A percentile compares a stretch with the other conserved stretches of the same genome.
Conservation (phyloP, 805 yeast genomes). For the Kluyveromyces starmeri region DNA sequence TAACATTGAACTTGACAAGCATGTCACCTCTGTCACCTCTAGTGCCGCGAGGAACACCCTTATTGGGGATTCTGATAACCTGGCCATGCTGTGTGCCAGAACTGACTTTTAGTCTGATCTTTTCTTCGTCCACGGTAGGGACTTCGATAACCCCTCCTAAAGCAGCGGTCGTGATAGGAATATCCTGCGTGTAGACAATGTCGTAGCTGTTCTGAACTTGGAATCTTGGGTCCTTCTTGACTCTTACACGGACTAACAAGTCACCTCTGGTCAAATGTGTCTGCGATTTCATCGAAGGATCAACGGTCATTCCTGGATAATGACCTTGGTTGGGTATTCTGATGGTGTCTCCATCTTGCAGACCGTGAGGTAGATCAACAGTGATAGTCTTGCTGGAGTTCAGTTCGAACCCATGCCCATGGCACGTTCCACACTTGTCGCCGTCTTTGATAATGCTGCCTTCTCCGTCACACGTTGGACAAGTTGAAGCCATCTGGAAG, state of each 20-base stretch:
- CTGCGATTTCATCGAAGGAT: conserved; percentile 38
- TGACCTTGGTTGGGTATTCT: conserved; percentile 87
- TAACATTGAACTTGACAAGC: conserved; percentile 64
- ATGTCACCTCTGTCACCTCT: conserved; percentile 66
- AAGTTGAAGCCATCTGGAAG: conserved; percentile 93
- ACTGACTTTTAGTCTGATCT: conserved; percentile 69
- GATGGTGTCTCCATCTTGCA: conserved; percentile 76
- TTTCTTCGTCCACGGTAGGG: conserved; percentile 83
- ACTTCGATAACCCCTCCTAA: conserved; percentile 84
- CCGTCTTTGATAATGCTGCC: conserved; percentile 66
- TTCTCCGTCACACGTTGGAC: conserved; percentile 77
- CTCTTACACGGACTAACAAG: conserved; percentile 70
- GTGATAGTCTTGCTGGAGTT: conserved; percentile 60
- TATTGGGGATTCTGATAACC: conserved; percentile 65
- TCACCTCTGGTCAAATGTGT: conserved; percentile 75
- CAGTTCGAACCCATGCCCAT: conserved; percentile 74
- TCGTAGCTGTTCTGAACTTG: conserved; percentile 52
- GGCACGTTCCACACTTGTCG: conserved; percentile 73
- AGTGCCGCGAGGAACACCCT: conserved; percentile 70
- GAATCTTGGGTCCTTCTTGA: conserved; percentile 65
- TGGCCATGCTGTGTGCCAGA: conserved; percentile 78
- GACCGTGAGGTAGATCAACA: conserved; percentile 82
- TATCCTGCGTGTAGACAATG: conserved; percentile 53
- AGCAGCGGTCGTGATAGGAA: conserved; percentile 93
- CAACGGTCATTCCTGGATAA: conserved; percentile 69